Conservation (phyloP, 441 rosid species). For the Adansonia gregorii region DNA sequence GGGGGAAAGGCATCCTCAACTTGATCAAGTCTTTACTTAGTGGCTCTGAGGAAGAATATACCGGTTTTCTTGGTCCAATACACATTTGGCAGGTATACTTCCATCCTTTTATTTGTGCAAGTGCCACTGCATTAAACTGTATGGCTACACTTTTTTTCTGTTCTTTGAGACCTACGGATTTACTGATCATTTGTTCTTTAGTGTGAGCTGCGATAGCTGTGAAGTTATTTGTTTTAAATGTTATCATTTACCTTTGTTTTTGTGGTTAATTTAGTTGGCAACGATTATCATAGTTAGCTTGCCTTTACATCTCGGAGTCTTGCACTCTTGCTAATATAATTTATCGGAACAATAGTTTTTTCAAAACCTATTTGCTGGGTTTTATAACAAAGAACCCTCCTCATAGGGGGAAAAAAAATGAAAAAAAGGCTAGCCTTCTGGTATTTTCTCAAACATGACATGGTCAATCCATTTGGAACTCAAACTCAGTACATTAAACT, state of each 20-base stretch:
- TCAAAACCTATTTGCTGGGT: background rate
- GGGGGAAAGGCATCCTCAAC: constrained; percentile 46
- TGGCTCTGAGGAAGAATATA: constrained; percentile 49
- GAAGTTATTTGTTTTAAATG: constrained; percentile 3
- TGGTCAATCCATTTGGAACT: background rate
- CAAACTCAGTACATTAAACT: background rate
- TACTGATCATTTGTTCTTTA: background rate
- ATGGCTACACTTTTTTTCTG: background rate
- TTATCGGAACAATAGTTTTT: background rate
- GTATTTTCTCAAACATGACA: background rate
- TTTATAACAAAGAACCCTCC: background rate
- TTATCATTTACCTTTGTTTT: background rate
- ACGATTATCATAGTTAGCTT: background rate
- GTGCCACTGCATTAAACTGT: constrained; percentile 6
- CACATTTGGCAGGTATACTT: constrained; percentile 77
- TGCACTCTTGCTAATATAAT: background rate
- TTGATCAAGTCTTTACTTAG: constrained; percentile 52
- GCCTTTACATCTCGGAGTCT: background rate
- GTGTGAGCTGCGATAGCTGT: background rate
- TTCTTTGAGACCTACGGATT: background rate
- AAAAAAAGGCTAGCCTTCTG: background rate
- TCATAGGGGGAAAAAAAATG: background rate
- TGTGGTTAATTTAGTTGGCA: background rate
- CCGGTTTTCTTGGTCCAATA: constrained; percentile 70
- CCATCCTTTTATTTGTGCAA: constrained; percentile 5